phyloP scores from a whole-genome alignment of 129 eudicot genomes.

The Helianthus tuberosus region DNA sequence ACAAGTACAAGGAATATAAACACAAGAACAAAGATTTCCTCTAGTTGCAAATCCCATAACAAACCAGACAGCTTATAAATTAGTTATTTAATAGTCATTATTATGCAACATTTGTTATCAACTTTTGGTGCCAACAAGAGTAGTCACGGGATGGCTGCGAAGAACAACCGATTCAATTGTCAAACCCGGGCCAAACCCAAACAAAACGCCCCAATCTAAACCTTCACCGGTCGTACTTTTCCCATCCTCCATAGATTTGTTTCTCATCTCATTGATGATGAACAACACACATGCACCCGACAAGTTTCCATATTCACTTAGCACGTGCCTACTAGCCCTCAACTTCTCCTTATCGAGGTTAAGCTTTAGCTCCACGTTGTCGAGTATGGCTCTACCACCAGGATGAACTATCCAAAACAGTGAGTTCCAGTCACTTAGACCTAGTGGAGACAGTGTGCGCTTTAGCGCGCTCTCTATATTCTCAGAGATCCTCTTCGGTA shows the following conservation, averaged over 20 bases:
- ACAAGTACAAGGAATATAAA: no score
- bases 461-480: slow-evolving; percentile 26
- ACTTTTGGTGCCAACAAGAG: neutral
- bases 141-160: neutral
- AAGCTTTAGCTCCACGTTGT: neutral
- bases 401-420: slow-evolving; percentile 51
- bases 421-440: slow-evolving; percentile 43
- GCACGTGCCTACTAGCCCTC: neutral
- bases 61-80: no score
- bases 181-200: slow-evolving; percentile 13
- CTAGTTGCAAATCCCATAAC: no score
- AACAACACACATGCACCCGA: slow-evolving; percentile 8
- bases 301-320: slow-evolving; percentile 19
- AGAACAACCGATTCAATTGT: slow-evolving; percentile 11
- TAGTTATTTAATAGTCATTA: no score
- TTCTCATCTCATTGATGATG: slow-evolving; percentile 18
- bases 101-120: neutral
- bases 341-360: neutral
- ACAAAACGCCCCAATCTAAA: slow-evolving; percentile 12
- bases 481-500: slow-evolving; percentile 32
- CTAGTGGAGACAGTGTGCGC: slow-evolving; percentile 24
- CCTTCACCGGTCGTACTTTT: slow-evolving; percentile 9
- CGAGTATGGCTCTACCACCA: slow-evolving; percentile 6
- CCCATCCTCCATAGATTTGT: neutral
- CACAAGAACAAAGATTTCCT: no score